A percentile compares a stretch with the other conserved stretches of the same genome.
Conservation (phyloP, 345 rosid genomes). For the Hirschfeldia incana region DNA sequence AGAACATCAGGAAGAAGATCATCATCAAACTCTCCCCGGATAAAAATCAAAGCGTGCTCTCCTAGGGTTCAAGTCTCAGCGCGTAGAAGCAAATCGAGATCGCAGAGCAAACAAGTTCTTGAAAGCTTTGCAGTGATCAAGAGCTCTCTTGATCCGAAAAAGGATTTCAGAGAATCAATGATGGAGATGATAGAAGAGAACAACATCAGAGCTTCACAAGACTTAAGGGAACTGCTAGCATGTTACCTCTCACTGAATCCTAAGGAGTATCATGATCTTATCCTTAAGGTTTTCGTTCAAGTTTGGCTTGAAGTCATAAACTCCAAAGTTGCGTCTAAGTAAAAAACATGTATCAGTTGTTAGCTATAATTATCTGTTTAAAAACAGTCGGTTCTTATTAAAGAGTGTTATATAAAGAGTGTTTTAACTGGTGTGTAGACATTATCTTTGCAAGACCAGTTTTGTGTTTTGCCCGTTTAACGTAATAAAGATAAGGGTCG, state of each 20-base stretch:
- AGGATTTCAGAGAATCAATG: constrained; percentile 88
- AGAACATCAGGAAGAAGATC: constrained; percentile 35
- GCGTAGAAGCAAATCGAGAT: constrained; percentile 38
- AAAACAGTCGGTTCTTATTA: neutral
- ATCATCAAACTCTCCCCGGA: constrained; percentile 29
- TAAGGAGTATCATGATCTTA: constrained; percentile 60
- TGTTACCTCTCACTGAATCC: constrained; percentile 74
- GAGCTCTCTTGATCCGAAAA: constrained; percentile 68
- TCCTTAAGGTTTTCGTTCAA: constrained; percentile 74
- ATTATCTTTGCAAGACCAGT: neutral
- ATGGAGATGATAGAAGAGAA: constrained; percentile 84
- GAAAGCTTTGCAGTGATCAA: constrained; percentile 67
- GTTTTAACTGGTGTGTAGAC: neutral
- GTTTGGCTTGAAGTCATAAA: constrained; percentile 50
- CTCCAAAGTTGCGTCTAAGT: constrained; percentile 3
- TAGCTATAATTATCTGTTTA: constrained; percentile 5
- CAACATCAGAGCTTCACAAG: constrained; percentile 55
- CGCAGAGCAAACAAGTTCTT: constrained; percentile 33
- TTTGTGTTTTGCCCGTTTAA: neutral
- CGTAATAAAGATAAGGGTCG: neutral
- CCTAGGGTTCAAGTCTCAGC: constrained; percentile 44
- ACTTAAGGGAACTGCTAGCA: constrained; percentile 76
- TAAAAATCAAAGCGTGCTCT: constrained; percentile 55
- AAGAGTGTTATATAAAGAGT: neutral
- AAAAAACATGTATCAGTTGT: neutral